Evolutionary conservation across 345 rosid species (phyloP), one percentile per base, ranked within the genome.

Genomic region (Streptanthus diversifolius): DNA sequence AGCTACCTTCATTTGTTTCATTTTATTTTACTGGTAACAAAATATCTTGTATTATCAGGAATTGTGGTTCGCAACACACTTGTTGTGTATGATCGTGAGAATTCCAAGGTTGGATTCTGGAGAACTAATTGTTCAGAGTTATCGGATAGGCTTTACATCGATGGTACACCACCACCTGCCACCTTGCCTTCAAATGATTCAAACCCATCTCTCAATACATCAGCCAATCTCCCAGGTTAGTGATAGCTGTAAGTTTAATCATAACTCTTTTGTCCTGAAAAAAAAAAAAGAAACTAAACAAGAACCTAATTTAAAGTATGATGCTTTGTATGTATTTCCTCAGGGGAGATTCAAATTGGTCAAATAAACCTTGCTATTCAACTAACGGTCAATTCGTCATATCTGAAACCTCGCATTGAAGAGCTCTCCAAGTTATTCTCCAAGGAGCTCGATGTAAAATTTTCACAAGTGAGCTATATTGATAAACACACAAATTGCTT

Each of bases 111-210:
- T 60, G 99, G 99, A 30, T 95, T 95, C 66, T 89, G 97, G 99
- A 95, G 93, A 85, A 95, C 99, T 18, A 91, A 95, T 72, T 95
- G 99, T 77, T 91, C 97, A 1, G 88, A 88, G 80, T 74, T 95
- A 69, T 90, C 93, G 82, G 87, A 85, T 82, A 89, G 87, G 80
- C 86, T 91, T 73, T 85, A 86, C 44, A 37, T 79, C 27, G 75
- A 77, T 73, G 79, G 75, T 80, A 81, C 81, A 68, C 76, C 81
- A 18, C 74, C 90, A 14, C 80, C 83, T 45, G 49, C 68, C 40
- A 80, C 83, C 57, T 72, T 85, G 60, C 67, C 87, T 74, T 51
- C 83, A 13, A 71, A 80, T 45, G 56, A 19, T n/a, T 75, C 85
- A 68, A 79, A 77, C 71, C 75, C 84, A 61, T 43, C 80, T 10